These are phyloP conservation scores for Penicillium italicum DNA, from an alignment of 2,329 filamentous ascomycete genomes.

Conservation along the genomic window DNA sequence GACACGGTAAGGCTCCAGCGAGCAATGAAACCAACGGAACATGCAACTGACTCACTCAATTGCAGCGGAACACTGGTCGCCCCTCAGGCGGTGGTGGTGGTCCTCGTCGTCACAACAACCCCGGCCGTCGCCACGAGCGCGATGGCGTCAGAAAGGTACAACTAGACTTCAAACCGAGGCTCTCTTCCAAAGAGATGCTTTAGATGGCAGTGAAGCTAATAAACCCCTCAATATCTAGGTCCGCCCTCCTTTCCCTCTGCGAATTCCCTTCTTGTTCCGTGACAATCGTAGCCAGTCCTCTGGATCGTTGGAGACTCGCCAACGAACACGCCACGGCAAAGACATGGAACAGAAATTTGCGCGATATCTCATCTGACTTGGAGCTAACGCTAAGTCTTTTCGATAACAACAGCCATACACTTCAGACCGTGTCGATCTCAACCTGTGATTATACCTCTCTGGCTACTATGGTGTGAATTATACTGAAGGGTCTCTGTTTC, in stretches of 20 bases:
- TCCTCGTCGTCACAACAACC: conserved; percentile 40
- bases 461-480: not conserved
- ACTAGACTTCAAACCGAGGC: not conserved
- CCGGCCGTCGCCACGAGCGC: conserved; percentile 71
- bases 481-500: conserved; percentile 12
- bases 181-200: conserved; percentile 4
- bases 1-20: conserved; percentile 49
- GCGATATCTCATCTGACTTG: conserved; percentile 38
- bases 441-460: conserved; percentile 37
- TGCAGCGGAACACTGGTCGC: conserved; percentile 27
- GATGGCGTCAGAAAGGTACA: conserved; percentile 87
- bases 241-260: conserved; percentile 43
- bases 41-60: conserved; percentile 15
- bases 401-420: conserved; percentile 44
- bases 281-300: conserved; percentile 27
- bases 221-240: conserved; percentile 30
- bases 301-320: conserved; percentile 26
- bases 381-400: conserved; percentile 44
- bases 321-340: conserved; percentile 24
- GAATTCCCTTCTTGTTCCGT: conserved; percentile 39
- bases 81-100: conserved; percentile 23
- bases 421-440: conserved; percentile 46
- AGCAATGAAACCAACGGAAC: not conserved
- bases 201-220: conserved; percentile 9
- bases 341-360: conserved; percentile 33